phyloP scores from a whole-genome alignment of 345 rosid species.

The Jatropha curcas region DNA sequence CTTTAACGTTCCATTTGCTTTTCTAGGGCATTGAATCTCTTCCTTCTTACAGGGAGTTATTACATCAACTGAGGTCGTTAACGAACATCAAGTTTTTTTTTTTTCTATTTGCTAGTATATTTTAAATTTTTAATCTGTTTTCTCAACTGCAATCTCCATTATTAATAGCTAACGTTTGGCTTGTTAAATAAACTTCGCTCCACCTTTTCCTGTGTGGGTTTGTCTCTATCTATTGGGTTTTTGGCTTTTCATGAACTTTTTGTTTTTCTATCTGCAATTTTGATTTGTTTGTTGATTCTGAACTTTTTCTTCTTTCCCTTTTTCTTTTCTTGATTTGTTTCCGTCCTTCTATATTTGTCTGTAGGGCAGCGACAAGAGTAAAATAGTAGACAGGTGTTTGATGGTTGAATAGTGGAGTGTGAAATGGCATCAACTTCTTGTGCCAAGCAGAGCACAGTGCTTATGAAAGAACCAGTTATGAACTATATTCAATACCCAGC shows the following conservation, averaged over 20 bases:
- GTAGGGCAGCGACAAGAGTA: slow-evolving; percentile 13
- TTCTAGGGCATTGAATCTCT: slow-evolving; percentile 37
- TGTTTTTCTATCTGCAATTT: slow-evolving; percentile 21
- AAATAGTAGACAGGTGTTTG: slow-evolving; percentile 11
- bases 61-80: slow-evolving; percentile 9
- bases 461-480: slow-evolving; percentile 44
- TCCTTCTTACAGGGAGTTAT: slow-evolving; percentile 31
- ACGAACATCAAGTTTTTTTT: slow-evolving; percentile 7
- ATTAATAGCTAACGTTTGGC: neutral
- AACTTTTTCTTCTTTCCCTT: neutral
- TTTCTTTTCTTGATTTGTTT: neutral
- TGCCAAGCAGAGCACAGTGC: slow-evolving; percentile 55
- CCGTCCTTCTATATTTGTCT: slow-evolving; percentile 11
- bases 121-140: neutral
- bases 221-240: slow-evolving; percentile 23
- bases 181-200: slow-evolving; percentile 18
- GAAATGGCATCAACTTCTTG: slow-evolving; percentile 86
- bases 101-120: neutral
- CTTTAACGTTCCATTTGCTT: slow-evolving; percentile 28
- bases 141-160: slow-evolving; percentile 15
- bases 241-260: slow-evolving; percentile 17
- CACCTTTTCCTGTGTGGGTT: neutral
- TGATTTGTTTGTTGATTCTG: slow-evolving; percentile 6
- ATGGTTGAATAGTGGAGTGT: slow-evolving; percentile 27
- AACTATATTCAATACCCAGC: slow-evolving; percentile 46